Evolutionary conservation across 2,329 filamentous ascomycete genomes (phyloP), one percentile per base, ranked within the genome.

Genomic region (Lasiodiplodia sp.): DNA sequence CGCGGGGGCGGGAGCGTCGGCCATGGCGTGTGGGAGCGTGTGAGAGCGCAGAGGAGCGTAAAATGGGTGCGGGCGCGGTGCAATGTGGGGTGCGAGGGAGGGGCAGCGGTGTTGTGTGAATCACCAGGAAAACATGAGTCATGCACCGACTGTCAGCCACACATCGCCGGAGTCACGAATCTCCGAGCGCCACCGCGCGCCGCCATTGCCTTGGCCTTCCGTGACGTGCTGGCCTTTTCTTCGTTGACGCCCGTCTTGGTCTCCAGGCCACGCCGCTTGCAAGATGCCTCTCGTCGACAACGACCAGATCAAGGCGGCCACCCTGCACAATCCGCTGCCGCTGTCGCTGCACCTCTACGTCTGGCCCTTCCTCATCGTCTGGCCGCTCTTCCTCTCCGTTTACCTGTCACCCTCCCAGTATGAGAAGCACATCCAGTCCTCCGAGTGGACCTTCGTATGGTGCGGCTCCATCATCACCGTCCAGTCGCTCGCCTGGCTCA

Each of bases 401-500:
- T 98, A 97, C 80, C 88, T 97, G 66, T 91, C 89, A 25, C 86
- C 90, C 70, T 91, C 93, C 66, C 89, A 92, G 73, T 99, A 99
- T 81, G 91, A 97, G 73, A 91, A 90, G 78, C 90, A 98, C 83
- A 96, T 99, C 72, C 89, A 92, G 75, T 94, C 91, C n/a, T 90
- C 92, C 74, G 96, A 99, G 85, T 99, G 96, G 95, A 98, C 96
- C 0, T 97, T 97, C 79, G 93, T 99, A 71, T 99, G 93, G 90
- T 88, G 91, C 72, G 95, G 92, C 75, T 87, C 89, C 73, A 97
- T 99, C 78, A 86, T 96, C 79, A 97, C 94, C 12, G 77, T 91
- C 68, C 96, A 99, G 84, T 90, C 92, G 72, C 87, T 99, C 72
- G 83, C 94, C 74, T 99, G 96, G 95, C 87, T 99, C 71, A 95